phyloP scores from a whole-genome alignment of 495 filamentous ascomycete species.

The Aspergillus saccharolyticus region DNA sequence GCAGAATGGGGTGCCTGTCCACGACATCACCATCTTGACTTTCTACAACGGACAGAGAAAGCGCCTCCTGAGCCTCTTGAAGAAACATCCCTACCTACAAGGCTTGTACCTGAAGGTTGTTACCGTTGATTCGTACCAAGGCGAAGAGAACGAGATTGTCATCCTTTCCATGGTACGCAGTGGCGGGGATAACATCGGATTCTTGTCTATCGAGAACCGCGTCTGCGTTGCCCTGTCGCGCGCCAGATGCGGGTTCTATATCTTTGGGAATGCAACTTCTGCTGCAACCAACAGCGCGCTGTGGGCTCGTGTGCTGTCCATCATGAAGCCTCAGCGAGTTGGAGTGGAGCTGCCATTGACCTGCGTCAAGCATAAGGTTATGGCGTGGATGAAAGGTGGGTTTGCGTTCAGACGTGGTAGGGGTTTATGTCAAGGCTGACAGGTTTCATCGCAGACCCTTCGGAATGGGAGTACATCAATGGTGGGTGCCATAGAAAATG shows the following conservation, averaged over 20 bases:
- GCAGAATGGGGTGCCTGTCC: conserved; percentile 53
- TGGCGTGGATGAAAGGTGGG: conserved; percentile 25
- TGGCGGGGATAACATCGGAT: conserved; percentile 58
- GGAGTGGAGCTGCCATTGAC: conserved; percentile 34
- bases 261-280: conserved; percentile 72
- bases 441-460: conserved; percentile 18
- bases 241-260: conserved; percentile 77
- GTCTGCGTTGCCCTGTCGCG: conserved; percentile 86
- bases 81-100: conserved; percentile 44
- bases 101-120: conserved; percentile 56
- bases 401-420: too few species aligned
- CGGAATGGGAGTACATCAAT: conserved; percentile 49
- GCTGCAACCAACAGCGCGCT: conserved; percentile 32
- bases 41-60: conserved; percentile 89
- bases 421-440: too few species aligned
- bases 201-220: conserved; percentile 69
- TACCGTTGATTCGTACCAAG: conserved; percentile 92
- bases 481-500: conserved; percentile 43
- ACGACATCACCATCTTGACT: conserved; percentile 77
- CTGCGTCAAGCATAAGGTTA: conserved; percentile 36
- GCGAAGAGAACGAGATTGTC: conserved; percentile 87
- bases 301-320: conserved; percentile 34
- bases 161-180: conserved; percentile 81
- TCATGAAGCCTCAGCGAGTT: conserved; percentile 31
- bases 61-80: conserved; percentile 50